A percentile compares a stretch with the other conserved stretches of the same genome.
Evolutionary conservation across 2,329 filamentous ascomycete species (phyloP).

Genomic region (Xylaria hypoxylon): DNA sequence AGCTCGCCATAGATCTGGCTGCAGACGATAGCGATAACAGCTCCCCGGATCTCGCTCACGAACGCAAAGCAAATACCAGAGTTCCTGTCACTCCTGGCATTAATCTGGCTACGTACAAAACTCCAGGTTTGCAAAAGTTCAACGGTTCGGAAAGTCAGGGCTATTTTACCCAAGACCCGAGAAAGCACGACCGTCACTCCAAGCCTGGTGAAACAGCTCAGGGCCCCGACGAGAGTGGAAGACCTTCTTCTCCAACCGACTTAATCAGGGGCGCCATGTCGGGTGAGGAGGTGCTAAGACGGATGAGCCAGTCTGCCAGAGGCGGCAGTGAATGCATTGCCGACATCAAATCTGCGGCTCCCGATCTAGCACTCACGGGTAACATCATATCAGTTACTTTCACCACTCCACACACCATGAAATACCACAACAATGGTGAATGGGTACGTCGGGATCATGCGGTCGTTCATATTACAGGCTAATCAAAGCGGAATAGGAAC

Average conservation of each 20-base stretch:
- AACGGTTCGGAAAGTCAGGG: constrained; percentile 42
- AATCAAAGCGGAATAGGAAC: constrained; percentile 63
- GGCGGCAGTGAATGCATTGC: constrained; percentile 63
- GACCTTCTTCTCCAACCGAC: constrained; percentile 39
- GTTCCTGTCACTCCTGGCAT: constrained; percentile 59
- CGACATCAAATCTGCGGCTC: constrained; percentile 67
- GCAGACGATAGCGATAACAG: neutral
- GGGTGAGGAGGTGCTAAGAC: constrained; percentile 57
- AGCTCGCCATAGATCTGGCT: neutral
- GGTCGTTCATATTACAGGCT: neutral
- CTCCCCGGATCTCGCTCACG: constrained; percentile 51
- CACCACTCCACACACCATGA: constrained; percentile 69
- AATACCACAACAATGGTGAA: constrained; percentile 68
- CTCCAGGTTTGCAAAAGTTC: constrained; percentile 37
- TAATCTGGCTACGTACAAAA: constrained; percentile 49
- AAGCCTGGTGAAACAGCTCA: constrained; percentile 36
- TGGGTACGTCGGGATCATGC: constrained; percentile 63
- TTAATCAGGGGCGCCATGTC: constrained; percentile 51
- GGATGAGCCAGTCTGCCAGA: constrained; percentile 58
- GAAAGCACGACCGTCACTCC: constrained; percentile 43
- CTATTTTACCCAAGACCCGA: constrained; percentile 51
- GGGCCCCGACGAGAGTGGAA: constrained; percentile 42
- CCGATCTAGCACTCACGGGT: constrained; percentile 69
- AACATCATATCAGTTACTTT: constrained; percentile 76
- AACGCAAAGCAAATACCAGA: constrained; percentile 50